Evolutionary conservation across 805 yeast species (phyloP).

Genomic region (Suhomyces emberorum): DNA sequence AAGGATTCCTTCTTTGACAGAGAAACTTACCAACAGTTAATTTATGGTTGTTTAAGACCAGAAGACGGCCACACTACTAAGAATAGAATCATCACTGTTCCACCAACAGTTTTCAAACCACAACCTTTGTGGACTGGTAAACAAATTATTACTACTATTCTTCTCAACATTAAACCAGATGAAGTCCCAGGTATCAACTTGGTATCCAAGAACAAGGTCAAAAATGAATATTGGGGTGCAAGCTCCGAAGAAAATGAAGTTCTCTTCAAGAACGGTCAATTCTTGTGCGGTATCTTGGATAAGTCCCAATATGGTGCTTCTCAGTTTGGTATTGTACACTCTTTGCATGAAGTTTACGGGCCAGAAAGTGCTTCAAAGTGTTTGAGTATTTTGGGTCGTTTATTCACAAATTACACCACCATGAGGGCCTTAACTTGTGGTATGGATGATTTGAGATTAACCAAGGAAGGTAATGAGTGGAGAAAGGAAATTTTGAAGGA

Average conservation of each 20-base stretch:
- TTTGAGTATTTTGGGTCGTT: constrained; percentile 87
- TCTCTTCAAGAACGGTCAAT: constrained; percentile 79
- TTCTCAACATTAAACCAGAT: constrained; percentile 82
- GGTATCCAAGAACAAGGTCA: constrained; percentile 79
- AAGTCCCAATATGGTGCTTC: constrained; percentile 99
- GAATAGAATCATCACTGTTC: constrained; percentile 66
- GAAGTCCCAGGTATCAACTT: constrained; percentile 90
- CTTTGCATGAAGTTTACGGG: constrained; percentile 94
- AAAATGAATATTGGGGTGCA: constrained; percentile 91
- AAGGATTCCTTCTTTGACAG: constrained; percentile 89
- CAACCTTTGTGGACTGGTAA: constrained; percentile 96
- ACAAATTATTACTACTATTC: constrained; percentile 89
- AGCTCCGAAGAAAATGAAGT: constrained; percentile 85
- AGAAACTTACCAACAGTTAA: constrained; percentile 88
- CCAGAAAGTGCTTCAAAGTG: constrained; percentile 86
- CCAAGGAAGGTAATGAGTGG: constrained; percentile 87
- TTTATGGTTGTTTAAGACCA: constrained; percentile 92
- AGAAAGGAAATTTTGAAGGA: constrained; percentile 77
- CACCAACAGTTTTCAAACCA: constrained; percentile 89
- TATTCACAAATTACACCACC: constrained; percentile 91
- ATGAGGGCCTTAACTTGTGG: constrained; percentile 97
- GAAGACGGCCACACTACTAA: constrained; percentile 94
- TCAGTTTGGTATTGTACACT: constrained; percentile 93
- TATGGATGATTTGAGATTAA: constrained; percentile 96
- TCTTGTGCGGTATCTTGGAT: constrained; percentile 89